Evolutionary conservation across 495 filamentous ascomycete species (phyloP), one percentile per base, ranked within the genome.

Genomic region (Tetracladium marchalianum): DNA sequence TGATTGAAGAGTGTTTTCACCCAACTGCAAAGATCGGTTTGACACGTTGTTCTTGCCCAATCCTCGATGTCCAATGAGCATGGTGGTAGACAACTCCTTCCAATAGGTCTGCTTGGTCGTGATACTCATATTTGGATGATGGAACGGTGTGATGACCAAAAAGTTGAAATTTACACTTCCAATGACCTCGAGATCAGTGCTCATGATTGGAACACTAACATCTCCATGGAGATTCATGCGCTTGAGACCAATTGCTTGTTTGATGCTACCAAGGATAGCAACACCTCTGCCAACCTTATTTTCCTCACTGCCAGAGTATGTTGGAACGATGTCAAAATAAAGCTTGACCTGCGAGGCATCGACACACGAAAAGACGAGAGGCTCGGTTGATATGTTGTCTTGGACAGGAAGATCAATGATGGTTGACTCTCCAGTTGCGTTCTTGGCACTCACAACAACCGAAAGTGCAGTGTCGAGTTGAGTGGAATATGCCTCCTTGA

Each of bases 161-260:
- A 97, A 97, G 59, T 95, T 96, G 75, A 98, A 97, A 45, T 92
- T 92, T 54, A 97, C 85, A 9, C 81, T 77, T 6, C 92, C 92
- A 55, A 98, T 95, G 8, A 96, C 82, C 38, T 96, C 90, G 32
- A 97, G 62, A 22, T 83, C 89, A 35, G 70, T 78, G 16, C 76
- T 76, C 55, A 98, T 73, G 41, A 98, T 93, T 3, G 92, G 92
- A 16, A 98, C 82, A 45, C 82, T 90, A 16, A 93, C 75, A 61
- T 95, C 90, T n/a, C 89, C 89, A 64, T 95, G 87, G 8, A 97
- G 71, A 46, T 82, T 88, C 64, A 88, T 90, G 16, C 87, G 77
- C 41, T 84, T 78, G 16, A 55, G 43, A 8, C 93, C 92, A 31
- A 97, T 64, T 6, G 71, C 80, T 0, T 84, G 84, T 44, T 85